A percentile compares a stretch with the other conserved stretches of the same genome.
phyloP scores from a whole-genome alignment of 2,329 filamentous ascomycete species.

The Diplodia mutila region DNA sequence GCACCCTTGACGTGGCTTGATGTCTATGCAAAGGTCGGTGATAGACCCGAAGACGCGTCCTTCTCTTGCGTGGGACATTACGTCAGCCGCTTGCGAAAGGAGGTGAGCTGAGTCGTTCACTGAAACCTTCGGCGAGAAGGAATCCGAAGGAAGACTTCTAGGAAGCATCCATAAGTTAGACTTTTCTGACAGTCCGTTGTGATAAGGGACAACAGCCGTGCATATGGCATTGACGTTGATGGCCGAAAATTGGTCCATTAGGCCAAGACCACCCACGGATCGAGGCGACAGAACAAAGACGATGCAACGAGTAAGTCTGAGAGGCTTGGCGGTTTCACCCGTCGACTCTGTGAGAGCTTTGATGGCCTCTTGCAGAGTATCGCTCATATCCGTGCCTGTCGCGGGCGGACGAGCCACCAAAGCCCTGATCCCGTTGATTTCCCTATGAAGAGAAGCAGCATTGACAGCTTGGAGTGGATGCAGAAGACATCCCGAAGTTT shows the following conservation, averaged over 20 bases:
- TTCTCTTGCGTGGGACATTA: slow-evolving; percentile 15
- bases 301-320: slow-evolving; percentile 24
- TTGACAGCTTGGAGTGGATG: slow-evolving; percentile 24
- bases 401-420: slow-evolving; percentile 12
- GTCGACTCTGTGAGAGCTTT: slow-evolving; percentile 8
- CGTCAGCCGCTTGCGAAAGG: slow-evolving; percentile 9
- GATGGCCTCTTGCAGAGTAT: slow-evolving; percentile 26
- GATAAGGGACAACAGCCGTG: slow-evolving; percentile 25
- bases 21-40: slow-evolving; percentile 23
- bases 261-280: slow-evolving; percentile 11
- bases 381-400: slow-evolving; percentile 5
- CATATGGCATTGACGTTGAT: slow-evolving; percentile 23
- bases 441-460: slow-evolving; percentile 2
- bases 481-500: slow-evolving; percentile 25
- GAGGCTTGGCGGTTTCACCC: neutral
- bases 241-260: neutral
- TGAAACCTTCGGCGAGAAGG: neutral
- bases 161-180: slow-evolving; percentile 15
- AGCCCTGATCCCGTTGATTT: slow-evolving; percentile 24
- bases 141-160: neutral
- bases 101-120: slow-evolving; percentile 10
- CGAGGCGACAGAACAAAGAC: slow-evolving; percentile 30
- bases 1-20: slow-evolving; percentile 23
- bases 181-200: neutral
- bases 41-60: slow-evolving; percentile 22